phyloP scores from a whole-genome alignment of 257 asterid genomes.

The Cynanchum wilfordii region DNA sequence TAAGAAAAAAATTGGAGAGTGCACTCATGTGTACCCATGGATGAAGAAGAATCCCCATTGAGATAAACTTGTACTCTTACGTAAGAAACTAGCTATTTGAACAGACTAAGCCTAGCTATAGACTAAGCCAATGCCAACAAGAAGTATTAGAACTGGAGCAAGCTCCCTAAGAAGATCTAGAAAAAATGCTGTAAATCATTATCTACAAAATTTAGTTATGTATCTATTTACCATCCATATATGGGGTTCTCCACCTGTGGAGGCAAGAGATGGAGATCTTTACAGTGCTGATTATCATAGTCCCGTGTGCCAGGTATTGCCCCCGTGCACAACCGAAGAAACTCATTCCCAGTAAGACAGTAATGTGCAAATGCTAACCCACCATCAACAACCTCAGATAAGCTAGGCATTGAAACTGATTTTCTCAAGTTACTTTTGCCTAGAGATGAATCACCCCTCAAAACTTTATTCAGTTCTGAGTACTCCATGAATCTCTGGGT shows the following conservation, averaged over 20 bases:
- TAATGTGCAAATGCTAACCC: constrained; percentile 86
- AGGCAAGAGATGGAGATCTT: constrained; percentile 78
- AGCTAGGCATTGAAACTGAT: constrained; percentile 61
- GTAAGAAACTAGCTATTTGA: no score
- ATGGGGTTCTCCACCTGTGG: constrained; percentile 88
- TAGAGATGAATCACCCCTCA: constrained; percentile 25
- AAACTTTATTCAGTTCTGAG: constrained; percentile 70
- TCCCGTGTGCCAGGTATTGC: constrained; percentile 79
- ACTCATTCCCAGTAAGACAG: constrained; percentile 84
- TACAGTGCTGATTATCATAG: constrained; percentile 64
- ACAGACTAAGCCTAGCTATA: not conserved
- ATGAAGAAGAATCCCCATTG: not conserved
- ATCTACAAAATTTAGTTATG: constrained; percentile 30
- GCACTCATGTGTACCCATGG: not conserved
- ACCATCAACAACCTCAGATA: constrained; percentile 68
- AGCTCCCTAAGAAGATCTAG: constrained; percentile 17
- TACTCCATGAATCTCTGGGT: constrained; percentile 84
- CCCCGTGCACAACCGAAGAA: constrained; percentile 80
- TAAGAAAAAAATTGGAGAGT: not conserved
- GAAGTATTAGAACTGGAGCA: not conserved
- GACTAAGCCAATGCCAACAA: not conserved
- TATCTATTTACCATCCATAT: constrained; percentile 80
- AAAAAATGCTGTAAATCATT: constrained; percentile 20
- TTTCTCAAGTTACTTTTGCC: constrained; percentile 37
- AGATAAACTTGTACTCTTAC: not conserved